Percentiles rank a stretch among this genome's conserved stretches.
These are phyloP conservation scores for Sextonia rubra DNA, from an alignment of 164 flowering plant species.

Conservation along the genomic window DNA sequence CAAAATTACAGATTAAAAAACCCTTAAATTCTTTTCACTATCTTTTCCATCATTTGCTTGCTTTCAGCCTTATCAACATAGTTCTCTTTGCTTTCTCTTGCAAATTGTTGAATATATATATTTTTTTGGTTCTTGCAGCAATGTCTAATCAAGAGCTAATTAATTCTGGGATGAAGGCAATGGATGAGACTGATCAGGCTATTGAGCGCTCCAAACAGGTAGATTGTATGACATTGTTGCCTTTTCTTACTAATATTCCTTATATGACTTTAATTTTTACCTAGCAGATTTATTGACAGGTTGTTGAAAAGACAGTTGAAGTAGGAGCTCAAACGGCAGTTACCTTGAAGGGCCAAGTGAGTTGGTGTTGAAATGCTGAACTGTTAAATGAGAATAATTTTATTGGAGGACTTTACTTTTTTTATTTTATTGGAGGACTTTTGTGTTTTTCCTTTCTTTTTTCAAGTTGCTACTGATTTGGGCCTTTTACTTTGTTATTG, in stretches of 20 bases:
- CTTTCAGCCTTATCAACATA: neutral
- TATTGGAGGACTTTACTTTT: neutral
- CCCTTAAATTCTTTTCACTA: neutral
- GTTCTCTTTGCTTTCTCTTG: neutral
- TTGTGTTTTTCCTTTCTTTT: neutral
- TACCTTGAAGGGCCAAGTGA: constrained; percentile 71
- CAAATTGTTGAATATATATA: constrained; percentile 9
- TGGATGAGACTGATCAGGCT: constrained; percentile 98
- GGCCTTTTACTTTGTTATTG: neutral
- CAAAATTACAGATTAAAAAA: neutral
- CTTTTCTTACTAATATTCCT: constrained; percentile 3
- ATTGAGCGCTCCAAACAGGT: constrained; percentile 91
- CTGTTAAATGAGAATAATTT: neutral
- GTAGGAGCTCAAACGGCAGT: constrained; percentile 73
- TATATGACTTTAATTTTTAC: constrained; percentile 6
- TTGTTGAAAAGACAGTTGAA: constrained; percentile 70
- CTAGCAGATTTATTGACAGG: constrained; percentile 26
- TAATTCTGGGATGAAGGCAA: constrained; percentile 66
- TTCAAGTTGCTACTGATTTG: neutral
- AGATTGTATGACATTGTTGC: neutral
- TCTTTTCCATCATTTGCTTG: neutral
- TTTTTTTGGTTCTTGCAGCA: constrained; percentile 30
- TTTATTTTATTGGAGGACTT: no score
- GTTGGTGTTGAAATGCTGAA: constrained; percentile 11
- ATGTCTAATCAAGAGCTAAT: constrained; percentile 93